Evolutionary conservation across 257 asterid species (phyloP).

Genomic region (Leptodermis oblonga): DNA sequence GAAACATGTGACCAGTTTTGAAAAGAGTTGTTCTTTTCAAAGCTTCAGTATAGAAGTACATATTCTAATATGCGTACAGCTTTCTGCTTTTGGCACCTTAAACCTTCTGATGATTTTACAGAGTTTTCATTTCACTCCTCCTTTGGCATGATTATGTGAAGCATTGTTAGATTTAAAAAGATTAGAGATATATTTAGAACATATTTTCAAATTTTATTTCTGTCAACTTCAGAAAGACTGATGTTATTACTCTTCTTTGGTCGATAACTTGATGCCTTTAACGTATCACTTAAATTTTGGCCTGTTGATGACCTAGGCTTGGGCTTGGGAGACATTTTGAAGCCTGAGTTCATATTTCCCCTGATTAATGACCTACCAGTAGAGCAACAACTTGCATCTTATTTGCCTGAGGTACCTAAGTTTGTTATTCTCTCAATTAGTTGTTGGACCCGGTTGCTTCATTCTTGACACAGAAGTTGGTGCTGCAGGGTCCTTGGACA

Average conservation of each 20-base stretch:
- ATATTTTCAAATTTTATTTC: background rate
- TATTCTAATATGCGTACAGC: background rate
- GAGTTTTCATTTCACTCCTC: background rate
- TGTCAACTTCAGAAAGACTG: background rate
- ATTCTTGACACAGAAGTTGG: conserved; percentile 14
- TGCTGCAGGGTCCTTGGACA: conserved; percentile 74
- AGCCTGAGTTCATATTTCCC: conserved; percentile 72
- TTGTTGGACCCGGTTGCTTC: conserved; percentile 15
- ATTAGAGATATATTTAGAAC: background rate
- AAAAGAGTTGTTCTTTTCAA: background rate
- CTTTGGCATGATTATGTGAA: background rate
- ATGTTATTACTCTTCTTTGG: background rate
- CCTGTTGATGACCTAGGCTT: conserved; percentile 47
- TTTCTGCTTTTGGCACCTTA: background rate
- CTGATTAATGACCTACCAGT: conserved; percentile 61
- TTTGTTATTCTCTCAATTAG: conserved; percentile 9
- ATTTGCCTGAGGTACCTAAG: conserved; percentile 74
- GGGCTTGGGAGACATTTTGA: conserved; percentile 91
- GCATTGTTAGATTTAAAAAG: background rate
- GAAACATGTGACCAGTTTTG: background rate
- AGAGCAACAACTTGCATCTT: conserved; percentile 59
- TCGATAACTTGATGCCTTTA: background rate
- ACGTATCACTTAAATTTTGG: conserved; percentile 1
- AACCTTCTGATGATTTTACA: background rate
- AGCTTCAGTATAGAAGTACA: background rate